Evolutionary conservation across 2,329 filamentous ascomycete genomes (phyloP), one percentile per base, ranked within the genome.

Genomic region (Aspergillus sclerotialis): DNA sequence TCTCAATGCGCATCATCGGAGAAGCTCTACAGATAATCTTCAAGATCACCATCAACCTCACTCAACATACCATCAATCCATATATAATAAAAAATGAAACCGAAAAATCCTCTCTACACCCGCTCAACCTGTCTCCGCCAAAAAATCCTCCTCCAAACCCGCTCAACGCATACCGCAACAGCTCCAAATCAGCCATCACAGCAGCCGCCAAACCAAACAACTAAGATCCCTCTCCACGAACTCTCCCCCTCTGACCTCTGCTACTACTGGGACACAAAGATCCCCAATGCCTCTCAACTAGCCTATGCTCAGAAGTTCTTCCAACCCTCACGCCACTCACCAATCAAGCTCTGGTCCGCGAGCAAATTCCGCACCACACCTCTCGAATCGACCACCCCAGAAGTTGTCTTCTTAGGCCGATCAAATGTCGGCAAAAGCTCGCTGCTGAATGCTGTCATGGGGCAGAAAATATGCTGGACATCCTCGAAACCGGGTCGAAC

Each of bases 401-500:
- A 82, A 63, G 70, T 82, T 10, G 75, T 73, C 26, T 82, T 86
- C 50, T 66, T 85, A 4, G 81, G 81, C 12, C 72, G 81, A 30
- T 79, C 74, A 25, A 86, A 86, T 49, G 80, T 82, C 5, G 81
- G 81, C 34, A 85, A 86, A 60, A 78, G 72, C 35, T 75, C 70
- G 2, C 52, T 85, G 4, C 64, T 85, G 16, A 86, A 86, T 52
- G 74, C 76, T 3, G 60, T 85, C 7, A 69, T 82, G 55, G 67
- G 50, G 31, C 54, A 57, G 42, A 53, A 63, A 11, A 55, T 75
- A 10, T 77, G 75, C 36, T 65, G 69, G 48, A 77, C 76, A 0
- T 76, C 71, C 4, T 71, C 69, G 3, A 75, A 73, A 12, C 76
- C 76, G 0, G 80, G 80, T 0, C 66, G 74, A 29, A 84, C 80